Base-by-base conservation (phyloP, 768 basidiomycete genomes). In the Termitomyces sp. region DNA sequence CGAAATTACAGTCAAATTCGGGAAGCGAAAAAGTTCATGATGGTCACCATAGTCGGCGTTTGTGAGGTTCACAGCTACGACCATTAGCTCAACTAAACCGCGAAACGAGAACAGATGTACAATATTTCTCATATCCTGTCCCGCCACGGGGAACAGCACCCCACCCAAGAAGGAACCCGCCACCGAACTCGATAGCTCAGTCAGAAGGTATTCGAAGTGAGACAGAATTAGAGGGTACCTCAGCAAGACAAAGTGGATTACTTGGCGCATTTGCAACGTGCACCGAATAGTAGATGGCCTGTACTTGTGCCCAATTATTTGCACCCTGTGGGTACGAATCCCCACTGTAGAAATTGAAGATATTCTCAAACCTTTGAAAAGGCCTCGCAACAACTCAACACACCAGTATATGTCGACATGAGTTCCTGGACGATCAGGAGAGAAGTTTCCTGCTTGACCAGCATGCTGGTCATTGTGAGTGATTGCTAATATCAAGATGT, bases 241-340 rank as follows among this genome's bases (percentile, higher is more conserved):
- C 79, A 21, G 78, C 78, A 14, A 79, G 71, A 61, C 79, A 79
- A 31, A 80, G 72, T n/a, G 78, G 79, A 59, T 77, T 75, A 46
- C 64, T 77, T 5, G 71, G 75, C 10, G 77, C 78, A 14, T 71
- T 73, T 1, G 72, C 71, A 51, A 72, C 61, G 55, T 79, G 78
- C 28, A 68, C 68, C 11, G 77, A 77, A 60, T 74, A 76, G 57
- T 80, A 81, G 8, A 79, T 71, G 6, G 78, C 62, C 50, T 79
- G 78, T 1, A 79, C 78, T 65, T 80, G 77, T 7, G 75, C 71
- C 78, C 78, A 80, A 40, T 71, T 71, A 43, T 71, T 75, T 14
- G 68, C 51, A 28, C 79, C 79, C 64, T 79, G 78, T 17, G 79
- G 79, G 58, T 81, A 81, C 1, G 78, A 79, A 60, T 81, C 79